These are phyloP conservation scores for Olyra latifolia DNA, from an alignment of 176 grass and related monocot genomes.

Conservation along the genomic window DNA sequence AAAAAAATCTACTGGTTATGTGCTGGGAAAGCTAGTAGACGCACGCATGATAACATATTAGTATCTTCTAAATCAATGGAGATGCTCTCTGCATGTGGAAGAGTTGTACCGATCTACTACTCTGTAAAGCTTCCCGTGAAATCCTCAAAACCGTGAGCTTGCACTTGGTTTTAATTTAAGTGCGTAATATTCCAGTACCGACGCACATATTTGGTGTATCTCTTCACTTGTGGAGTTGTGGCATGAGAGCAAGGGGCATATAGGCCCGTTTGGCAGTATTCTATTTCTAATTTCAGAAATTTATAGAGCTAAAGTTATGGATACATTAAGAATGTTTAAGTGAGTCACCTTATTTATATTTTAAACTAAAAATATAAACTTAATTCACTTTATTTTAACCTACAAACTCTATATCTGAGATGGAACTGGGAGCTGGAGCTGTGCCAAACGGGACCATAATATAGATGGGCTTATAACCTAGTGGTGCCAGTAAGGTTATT, in stretches of 20 bases:
- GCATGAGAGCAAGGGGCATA: neutral
- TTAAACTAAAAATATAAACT: too few relatives aligned
- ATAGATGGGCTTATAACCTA: too few relatives aligned
- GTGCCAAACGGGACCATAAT: too few relatives aligned
- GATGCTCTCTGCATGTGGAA: slow-evolving; percentile 7
- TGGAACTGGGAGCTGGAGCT: too few relatives aligned
- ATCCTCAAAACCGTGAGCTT: slow-evolving; percentile 8
- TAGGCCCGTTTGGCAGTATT: neutral
- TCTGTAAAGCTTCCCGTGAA: neutral
- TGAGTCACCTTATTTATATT: too few relatives aligned
- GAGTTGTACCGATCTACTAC: neutral
- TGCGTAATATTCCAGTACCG: neutral
- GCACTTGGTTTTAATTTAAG: neutral
- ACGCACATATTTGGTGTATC: neutral
- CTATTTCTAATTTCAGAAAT: too few relatives aligned
- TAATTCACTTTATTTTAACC: too few relatives aligned
- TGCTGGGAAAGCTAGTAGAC: slow-evolving; percentile 20
- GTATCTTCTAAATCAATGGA: neutral
- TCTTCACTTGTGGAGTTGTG: neutral
- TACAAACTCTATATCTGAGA: too few relatives aligned
- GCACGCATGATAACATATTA: neutral
- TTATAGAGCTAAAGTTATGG: too few relatives aligned
- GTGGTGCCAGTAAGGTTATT: too few relatives aligned
- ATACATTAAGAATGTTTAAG: too few relatives aligned
- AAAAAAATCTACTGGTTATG: neutral